Evolutionary conservation across 768 basidiomycete species (phyloP).

Genomic region (Boletus pseudopeckii): DNA sequence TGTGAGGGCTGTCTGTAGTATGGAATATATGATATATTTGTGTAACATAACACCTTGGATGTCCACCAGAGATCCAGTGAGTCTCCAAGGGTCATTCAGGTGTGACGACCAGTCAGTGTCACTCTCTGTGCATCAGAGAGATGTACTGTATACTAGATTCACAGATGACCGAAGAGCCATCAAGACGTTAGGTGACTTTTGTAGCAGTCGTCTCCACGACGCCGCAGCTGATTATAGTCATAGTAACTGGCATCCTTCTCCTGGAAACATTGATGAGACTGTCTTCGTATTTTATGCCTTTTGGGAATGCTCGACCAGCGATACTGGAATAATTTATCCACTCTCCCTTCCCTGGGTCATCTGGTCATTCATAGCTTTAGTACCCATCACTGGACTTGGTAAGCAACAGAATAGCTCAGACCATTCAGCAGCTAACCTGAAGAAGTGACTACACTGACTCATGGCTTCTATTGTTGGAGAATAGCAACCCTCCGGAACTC

Average conservation of each 20-base stretch:
- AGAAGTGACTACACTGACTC: constrained; percentile 11
- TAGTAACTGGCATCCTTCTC: constrained; percentile 8
- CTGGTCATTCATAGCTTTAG: not conserved
- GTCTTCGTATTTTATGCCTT: constrained; percentile 9
- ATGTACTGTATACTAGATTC: constrained; percentile 15
- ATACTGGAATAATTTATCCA: not conserved
- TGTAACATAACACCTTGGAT: too few species aligned
- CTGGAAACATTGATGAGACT: constrained; percentile 12
- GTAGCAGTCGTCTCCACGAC: not conserved
- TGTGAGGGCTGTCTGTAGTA: too few species aligned
- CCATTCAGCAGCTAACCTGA: not conserved
- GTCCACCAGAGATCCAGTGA: too few species aligned
- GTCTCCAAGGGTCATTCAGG: too few species aligned
- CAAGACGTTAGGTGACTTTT: constrained; percentile 4
- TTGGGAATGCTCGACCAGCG: not conserved
- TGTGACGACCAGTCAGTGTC: too few species aligned
- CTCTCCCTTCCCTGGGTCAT: not conserved
- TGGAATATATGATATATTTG: too few species aligned
- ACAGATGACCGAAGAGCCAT: constrained; percentile 11
- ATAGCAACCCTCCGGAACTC: constrained; percentile 4
- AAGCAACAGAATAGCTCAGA: not conserved
- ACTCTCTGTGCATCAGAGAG: too few species aligned
- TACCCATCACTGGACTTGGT: constrained; percentile 13
- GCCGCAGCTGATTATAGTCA: not conserved
- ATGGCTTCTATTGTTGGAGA: constrained; percentile 17